Percentiles rank a stretch among this genome's conserved stretches.
These are phyloP conservation scores for Trichosporon ovoides DNA, from an alignment of 1,284 basidiomycete genomes.

Conservation along the genomic window DNA sequence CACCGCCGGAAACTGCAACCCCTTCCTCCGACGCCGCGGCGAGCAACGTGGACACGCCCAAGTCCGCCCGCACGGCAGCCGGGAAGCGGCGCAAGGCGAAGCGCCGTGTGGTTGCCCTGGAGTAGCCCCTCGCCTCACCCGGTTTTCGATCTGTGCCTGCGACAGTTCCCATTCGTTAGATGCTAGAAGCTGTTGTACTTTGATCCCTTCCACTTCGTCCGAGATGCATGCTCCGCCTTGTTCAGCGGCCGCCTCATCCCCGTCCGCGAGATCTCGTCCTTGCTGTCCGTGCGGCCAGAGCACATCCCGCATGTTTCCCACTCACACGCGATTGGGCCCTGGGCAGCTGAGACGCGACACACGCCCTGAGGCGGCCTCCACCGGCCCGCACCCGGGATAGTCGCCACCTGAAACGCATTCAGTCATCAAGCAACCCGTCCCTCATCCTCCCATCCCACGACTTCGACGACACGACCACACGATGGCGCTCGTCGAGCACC, in stretches of 20 bases:
- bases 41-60: not conserved
- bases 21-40: not conserved
- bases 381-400: not conserved
- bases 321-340: too few species aligned
- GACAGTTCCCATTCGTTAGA: too few species aligned
- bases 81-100: not conserved
- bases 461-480: not conserved
- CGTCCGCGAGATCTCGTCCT: too few species aligned
- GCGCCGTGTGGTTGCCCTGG: not conserved
- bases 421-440: not conserved
- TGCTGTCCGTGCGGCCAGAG: too few species aligned
- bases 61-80: not conserved
- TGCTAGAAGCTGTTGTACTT: too few species aligned
- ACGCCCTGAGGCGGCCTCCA: not conserved
- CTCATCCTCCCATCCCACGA: not conserved
- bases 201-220: too few species aligned
- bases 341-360: not conserved
- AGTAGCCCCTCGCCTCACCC: not conserved
- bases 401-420: constrained; percentile 1
- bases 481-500: constrained; percentile 52
- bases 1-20: not conserved
- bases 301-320: too few species aligned
- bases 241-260: too few species aligned
- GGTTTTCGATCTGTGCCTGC: too few species aligned
- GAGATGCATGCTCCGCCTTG: too few species aligned